These are phyloP conservation scores for Bullera alba DNA, from an alignment of 768 basidiomycete species.

Conservation along the genomic window DNA sequence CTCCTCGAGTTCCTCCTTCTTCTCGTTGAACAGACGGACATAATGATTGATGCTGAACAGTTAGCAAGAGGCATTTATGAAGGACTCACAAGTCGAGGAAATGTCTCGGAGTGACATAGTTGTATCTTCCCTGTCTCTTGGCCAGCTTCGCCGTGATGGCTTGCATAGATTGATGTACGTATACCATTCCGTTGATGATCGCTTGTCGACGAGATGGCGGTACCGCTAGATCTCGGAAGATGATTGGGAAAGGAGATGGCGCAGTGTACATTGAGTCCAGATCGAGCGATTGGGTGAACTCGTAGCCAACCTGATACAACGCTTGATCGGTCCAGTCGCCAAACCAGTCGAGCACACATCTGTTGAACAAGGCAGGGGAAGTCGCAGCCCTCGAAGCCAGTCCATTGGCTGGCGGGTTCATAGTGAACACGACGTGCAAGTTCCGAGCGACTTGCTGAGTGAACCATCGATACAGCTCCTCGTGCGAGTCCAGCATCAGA, in stretches of 20 bases:
- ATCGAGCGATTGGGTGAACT: slow-evolving; percentile 90
- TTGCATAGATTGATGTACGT: slow-evolving; percentile 82
- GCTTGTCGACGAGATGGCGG: slow-evolving; percentile 88
- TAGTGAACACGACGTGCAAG: slow-evolving; percentile 96
- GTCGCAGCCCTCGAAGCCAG: slow-evolving; percentile 93
- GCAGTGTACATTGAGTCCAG: slow-evolving; percentile 78
- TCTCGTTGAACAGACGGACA: slow-evolving; percentile 87
- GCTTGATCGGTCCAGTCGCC: slow-evolving; percentile 99
- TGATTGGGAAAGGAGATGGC: slow-evolving; percentile 77
- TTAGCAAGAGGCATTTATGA: background rate
- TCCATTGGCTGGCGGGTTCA: slow-evolving; percentile 96
- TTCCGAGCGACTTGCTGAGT: slow-evolving; percentile 97
- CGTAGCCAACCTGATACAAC: slow-evolving; percentile 94
- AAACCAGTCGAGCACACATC: slow-evolving; percentile 99
- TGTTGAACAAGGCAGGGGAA: slow-evolving; percentile 88
- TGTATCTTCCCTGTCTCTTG: slow-evolving; percentile 87
- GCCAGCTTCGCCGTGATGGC: slow-evolving; percentile 82
- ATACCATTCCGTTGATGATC: slow-evolving; percentile 85
- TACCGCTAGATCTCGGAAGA: slow-evolving; percentile 71
- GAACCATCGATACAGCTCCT: slow-evolving; percentile 97
- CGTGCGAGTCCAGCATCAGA: slow-evolving; percentile 93
- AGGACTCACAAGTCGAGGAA: slow-evolving; percentile 91
- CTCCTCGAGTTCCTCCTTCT: slow-evolving; percentile 94
- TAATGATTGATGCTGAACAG: slow-evolving; percentile 83
- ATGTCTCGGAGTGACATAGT: slow-evolving; percentile 94